Evolutionary conservation across 257 asterid species (phyloP).

Genomic region (Gentiana dahurica): DNA sequence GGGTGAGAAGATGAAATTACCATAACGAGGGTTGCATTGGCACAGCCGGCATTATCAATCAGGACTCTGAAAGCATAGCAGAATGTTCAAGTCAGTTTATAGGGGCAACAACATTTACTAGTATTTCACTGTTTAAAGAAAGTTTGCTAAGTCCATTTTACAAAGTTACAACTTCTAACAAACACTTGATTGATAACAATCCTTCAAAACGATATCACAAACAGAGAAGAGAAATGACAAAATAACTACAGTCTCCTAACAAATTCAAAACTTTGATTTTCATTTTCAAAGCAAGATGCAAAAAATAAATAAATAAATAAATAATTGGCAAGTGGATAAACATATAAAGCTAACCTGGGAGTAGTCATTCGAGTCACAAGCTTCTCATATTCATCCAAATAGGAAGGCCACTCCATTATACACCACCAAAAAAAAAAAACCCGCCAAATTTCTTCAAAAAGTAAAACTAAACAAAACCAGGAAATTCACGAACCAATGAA

Average conservation of each 20-base stretch:
- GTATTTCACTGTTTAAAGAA: no score
- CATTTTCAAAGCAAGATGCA: conserved; percentile 2
- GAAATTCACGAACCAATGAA: no score
- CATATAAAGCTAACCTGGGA: conserved; percentile 43
- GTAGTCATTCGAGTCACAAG: conserved; percentile 75
- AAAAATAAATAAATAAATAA: conserved; percentile 33
- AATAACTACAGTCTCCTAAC: no score
- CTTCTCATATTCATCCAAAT: conserved; percentile 81
- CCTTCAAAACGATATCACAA: neutral
- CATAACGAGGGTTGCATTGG: conserved; percentile 70
- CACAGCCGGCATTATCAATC: conserved; percentile 82
- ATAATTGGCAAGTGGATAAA: conserved; percentile 6
- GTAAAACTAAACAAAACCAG: neutral
- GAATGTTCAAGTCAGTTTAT: neutral
- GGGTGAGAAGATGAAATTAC: conserved; percentile 16
- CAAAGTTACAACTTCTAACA: conserved; percentile 9
- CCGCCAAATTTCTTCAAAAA: neutral
- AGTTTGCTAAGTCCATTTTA: no score
- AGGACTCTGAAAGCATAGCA: conserved; percentile 48
- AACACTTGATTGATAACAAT: conserved; percentile 27
- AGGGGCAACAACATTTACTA: no score
- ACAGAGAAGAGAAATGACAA: neutral
- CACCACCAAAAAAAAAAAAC: neutral
- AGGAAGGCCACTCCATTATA: conserved; percentile 56
- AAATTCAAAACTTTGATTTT: no score